phyloP scores from a whole-genome alignment of 768 basidiomycete species.

The Boletus rubescentipes region DNA sequence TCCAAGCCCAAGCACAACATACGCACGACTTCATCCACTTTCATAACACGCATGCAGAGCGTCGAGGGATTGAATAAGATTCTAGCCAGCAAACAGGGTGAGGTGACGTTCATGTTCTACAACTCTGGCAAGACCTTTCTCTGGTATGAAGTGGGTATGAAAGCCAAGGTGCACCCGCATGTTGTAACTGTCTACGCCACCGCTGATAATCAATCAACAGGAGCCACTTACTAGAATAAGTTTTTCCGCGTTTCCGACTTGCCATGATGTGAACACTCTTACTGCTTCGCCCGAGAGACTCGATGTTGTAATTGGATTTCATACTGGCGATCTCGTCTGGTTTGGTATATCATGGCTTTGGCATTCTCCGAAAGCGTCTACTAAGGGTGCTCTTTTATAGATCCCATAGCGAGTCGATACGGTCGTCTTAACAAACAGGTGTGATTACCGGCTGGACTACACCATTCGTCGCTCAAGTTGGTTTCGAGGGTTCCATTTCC shows the following conservation, averaged over 20 bases:
- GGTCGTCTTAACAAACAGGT: constrained; percentile 88
- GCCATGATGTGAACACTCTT: constrained; percentile 80
- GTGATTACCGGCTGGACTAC: constrained; percentile 13
- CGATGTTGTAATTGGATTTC: constrained; percentile 90
- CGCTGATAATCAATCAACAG: constrained; percentile 40
- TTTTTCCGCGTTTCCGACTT: constrained; percentile 86
- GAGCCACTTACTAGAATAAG: constrained; percentile 84
- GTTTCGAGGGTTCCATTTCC: constrained; percentile 67
- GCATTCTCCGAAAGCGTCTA: constrained; percentile 1
- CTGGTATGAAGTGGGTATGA: constrained; percentile 85
- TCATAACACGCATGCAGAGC: constrained; percentile 84
- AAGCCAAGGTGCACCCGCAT: constrained; percentile 62
- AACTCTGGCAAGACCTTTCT: constrained; percentile 81
- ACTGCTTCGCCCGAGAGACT: constrained; percentile 79
- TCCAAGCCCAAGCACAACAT: constrained; percentile 89
- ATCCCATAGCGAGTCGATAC: constrained; percentile 78
- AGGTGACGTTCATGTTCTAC: constrained; percentile 83
- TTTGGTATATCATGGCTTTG: constrained; percentile 57
- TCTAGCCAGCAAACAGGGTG: constrained; percentile 79
- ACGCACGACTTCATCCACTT: constrained; percentile 87
- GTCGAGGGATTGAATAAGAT: constrained; percentile 72
- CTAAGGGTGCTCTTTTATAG: constrained; percentile 36
- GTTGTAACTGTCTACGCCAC: neutral
- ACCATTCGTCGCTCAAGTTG: constrained; percentile 10
- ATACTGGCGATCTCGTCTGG: constrained; percentile 95